These are phyloP conservation scores for Aureobasidium sp. DNA, from an alignment of 2,329 filamentous ascomycete species.

Conservation along the genomic window DNA sequence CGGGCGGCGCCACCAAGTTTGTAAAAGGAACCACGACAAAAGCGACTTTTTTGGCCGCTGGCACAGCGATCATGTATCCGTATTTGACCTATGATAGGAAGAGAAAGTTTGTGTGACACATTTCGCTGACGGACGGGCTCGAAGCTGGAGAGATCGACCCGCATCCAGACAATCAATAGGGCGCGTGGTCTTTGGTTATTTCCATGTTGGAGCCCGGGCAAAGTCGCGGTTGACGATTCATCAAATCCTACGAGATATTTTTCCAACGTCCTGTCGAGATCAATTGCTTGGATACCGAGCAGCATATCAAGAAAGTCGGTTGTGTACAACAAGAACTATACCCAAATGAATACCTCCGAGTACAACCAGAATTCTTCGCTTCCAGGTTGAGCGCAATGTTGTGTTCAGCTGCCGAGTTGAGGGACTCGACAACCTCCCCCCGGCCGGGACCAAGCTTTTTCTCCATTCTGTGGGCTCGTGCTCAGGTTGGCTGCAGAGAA, in stretches of 20 bases:
- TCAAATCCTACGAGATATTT: not conserved
- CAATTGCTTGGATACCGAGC: not conserved
- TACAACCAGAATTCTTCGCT: not conserved
- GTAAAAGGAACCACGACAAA: not conserved
- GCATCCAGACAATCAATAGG: not conserved
- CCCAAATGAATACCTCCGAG: not conserved
- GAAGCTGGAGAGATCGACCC: not conserved
- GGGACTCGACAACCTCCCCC: not conserved
- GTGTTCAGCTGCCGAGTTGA: not conserved
- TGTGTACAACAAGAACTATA: not conserved
- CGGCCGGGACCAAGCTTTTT: not conserved
- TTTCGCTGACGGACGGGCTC: not conserved
- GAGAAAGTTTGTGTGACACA: conserved; percentile 1
- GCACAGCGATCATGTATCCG: not conserved
- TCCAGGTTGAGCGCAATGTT: not conserved
- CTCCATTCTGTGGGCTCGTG: not conserved
- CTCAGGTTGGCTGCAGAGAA: not conserved
- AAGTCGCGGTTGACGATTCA: not conserved
- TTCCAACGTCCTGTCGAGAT: not conserved
- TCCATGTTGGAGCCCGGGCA: not conserved
- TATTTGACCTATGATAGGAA: not conserved
- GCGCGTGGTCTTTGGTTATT: not conserved
- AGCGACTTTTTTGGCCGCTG: not conserved
- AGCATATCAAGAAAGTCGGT: too few relatives aligned
- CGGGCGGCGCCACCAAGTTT: not conserved